Evolutionary conservation across 768 basidiomycete species (phyloP).

Genomic region (Trichaptum fuscoviolaceum): DNA sequence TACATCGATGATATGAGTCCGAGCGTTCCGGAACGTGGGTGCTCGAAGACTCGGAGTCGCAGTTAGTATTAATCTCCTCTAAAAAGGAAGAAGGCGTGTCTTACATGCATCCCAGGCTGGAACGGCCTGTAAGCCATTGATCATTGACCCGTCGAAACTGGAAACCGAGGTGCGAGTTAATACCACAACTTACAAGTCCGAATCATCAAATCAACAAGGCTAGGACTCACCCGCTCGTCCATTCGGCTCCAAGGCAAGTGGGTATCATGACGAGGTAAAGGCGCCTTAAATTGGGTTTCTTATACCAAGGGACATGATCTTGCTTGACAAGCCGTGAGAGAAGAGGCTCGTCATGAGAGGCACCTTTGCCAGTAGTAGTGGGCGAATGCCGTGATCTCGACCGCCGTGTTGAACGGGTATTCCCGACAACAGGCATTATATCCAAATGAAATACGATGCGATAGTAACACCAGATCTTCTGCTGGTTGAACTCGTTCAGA

Average conservation of each 20-base stretch:
- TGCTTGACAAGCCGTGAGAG: slow-evolving; percentile 31
- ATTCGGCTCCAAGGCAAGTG: slow-evolving; percentile 57
- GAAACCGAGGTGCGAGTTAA: background rate
- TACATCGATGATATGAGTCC: slow-evolving; percentile 57
- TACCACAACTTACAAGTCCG: slow-evolving; percentile 2
- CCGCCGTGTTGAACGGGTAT: background rate
- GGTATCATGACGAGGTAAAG: slow-evolving; percentile 55
- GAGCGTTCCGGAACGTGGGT: slow-evolving; percentile 47
- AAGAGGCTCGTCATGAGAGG: background rate
- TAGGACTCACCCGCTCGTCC: slow-evolving; percentile 48
- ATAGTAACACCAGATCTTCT: too few relatives aligned
- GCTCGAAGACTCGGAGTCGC: slow-evolving; percentile 39
- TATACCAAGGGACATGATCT: slow-evolving; percentile 57
- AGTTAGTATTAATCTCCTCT: background rate
- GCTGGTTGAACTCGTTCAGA: too few relatives aligned
- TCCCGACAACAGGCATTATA: background rate
- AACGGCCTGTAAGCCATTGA: slow-evolving; percentile 58
- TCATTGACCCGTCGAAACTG: slow-evolving; percentile 57
- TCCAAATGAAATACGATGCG: background rate
- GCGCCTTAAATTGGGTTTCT: slow-evolving; percentile 50
- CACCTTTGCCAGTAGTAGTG: background rate
- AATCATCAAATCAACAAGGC: slow-evolving; percentile 1
- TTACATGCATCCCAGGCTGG: slow-evolving; percentile 51
- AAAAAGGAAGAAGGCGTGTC: slow-evolving; percentile 9
- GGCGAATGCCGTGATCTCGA: background rate